Evolutionary conservation across 495 filamentous ascomycete genomes (phyloP).

Genomic region (Aspergillus mulundensis): DNA sequence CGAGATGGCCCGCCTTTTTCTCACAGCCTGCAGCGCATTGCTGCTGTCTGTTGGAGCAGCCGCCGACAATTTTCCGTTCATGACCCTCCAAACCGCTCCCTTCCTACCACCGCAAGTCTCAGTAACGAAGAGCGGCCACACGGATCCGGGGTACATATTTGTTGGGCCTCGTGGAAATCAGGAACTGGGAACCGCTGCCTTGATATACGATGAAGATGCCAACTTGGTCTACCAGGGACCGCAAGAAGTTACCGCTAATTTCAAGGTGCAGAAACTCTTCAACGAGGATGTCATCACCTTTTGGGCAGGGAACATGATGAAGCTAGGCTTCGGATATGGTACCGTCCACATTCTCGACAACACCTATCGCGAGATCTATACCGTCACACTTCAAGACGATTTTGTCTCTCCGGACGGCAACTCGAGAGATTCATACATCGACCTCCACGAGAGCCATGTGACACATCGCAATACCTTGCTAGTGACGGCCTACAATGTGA

Average conservation of each 20-base stretch:
- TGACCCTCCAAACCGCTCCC: constrained; percentile 24
- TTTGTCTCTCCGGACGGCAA: constrained; percentile 29
- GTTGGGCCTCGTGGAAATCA: constrained; percentile 32
- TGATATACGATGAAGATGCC: constrained; percentile 34
- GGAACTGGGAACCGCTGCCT: constrained; percentile 26
- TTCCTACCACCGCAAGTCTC: constrained; percentile 29
- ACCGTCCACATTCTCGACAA: constrained; percentile 36
- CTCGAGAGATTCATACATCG: constrained; percentile 30
- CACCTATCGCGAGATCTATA: constrained; percentile 37
- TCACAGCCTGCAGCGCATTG: constrained; percentile 24
- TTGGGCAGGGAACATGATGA: constrained; percentile 35
- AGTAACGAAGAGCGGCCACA: constrained; percentile 27
- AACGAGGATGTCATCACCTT: constrained; percentile 34
- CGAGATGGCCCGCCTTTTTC: constrained; percentile 10
- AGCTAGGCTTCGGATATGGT: constrained; percentile 31
- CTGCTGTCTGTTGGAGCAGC: constrained; percentile 23
- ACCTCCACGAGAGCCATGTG: constrained; percentile 47
- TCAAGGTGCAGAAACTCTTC: constrained; percentile 31
- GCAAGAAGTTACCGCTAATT: constrained; percentile 32
- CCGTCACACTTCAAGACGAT: constrained; percentile 25
- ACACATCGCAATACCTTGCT: constrained; percentile 47
- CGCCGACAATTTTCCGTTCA: constrained; percentile 26
- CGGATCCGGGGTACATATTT: constrained; percentile 34
- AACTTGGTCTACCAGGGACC: constrained; percentile 34
- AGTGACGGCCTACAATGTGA: constrained; percentile 52